Conservation (phyloP, 805 yeast species). For the Maudiozyma pseudohumilis region DNA sequence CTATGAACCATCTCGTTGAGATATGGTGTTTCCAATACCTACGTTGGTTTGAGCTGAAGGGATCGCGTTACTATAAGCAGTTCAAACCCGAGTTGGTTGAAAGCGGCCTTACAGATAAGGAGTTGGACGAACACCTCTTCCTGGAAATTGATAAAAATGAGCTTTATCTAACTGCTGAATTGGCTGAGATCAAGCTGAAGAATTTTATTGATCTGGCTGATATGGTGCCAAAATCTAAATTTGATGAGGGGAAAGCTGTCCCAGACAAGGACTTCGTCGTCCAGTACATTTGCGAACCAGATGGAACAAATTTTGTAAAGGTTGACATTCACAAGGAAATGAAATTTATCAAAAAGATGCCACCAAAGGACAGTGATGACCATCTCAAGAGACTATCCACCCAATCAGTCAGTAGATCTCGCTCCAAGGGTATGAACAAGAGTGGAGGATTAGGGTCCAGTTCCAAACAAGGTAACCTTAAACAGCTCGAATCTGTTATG, state of each 20-base stretch:
- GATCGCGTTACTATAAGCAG: slow-evolving; percentile 20
- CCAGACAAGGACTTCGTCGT: slow-evolving; percentile 24
- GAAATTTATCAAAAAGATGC: slow-evolving; percentile 12
- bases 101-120: slow-evolving; percentile 9
- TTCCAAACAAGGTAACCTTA: too few relatives aligned
- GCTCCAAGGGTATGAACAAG: too few relatives aligned
- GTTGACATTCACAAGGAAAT: slow-evolving; percentile 17
- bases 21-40: slow-evolving; percentile 40
- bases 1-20: slow-evolving; percentile 36
- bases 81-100: slow-evolving; percentile 17
- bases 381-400: slow-evolving; percentile 20
- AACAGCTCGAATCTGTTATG: too few relatives aligned
- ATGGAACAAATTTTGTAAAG: slow-evolving; percentile 17
- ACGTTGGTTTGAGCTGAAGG: slow-evolving; percentile 33
- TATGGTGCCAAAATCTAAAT: slow-evolving; percentile 34
- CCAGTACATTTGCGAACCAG: slow-evolving; percentile 29
- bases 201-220: slow-evolving; percentile 38
- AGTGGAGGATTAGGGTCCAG: too few relatives aligned
- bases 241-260: slow-evolving; percentile 23
- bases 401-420: too few relatives aligned
- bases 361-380: slow-evolving; percentile 22
- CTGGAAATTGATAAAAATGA: slow-evolving; percentile 33
- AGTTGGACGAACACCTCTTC: slow-evolving; percentile 12
- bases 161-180: slow-evolving; percentile 44
- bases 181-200: slow-evolving; percentile 34